phyloP scores from a whole-genome alignment of 2,329 filamentous ascomycete genomes.

The Scytalidium sp. region DNA sequence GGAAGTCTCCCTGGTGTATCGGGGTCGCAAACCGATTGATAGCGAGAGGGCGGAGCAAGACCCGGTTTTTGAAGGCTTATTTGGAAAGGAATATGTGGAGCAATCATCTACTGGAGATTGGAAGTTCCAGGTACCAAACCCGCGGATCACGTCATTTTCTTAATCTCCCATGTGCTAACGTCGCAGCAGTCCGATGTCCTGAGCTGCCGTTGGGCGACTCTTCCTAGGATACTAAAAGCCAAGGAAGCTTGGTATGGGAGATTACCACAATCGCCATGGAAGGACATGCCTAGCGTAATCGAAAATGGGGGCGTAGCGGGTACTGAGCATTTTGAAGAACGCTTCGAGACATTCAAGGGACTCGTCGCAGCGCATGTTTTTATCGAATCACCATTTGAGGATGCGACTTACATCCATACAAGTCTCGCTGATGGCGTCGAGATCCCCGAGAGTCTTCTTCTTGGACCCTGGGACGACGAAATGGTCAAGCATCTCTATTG shows the following conservation, averaged over 20 bases:
- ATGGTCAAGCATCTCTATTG: slow-evolving; percentile 23
- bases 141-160: not conserved
- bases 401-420: not conserved
- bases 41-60: not conserved
- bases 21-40: not conserved
- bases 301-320: not conserved
- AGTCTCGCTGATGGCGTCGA: slow-evolving; percentile 15
- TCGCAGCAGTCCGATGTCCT: slow-evolving; percentile 18
- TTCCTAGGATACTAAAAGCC: slow-evolving; percentile 18
- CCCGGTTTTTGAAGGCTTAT: not conserved
- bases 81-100: not conserved
- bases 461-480: slow-evolving; percentile 25
- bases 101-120: not conserved
- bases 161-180: slow-evolving; percentile 1
- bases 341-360: not conserved
- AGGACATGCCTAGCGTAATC: not conserved
- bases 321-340: not conserved
- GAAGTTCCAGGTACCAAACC: not conserved
- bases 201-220: slow-evolving; percentile 23
- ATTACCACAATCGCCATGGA: not conserved
- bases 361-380: not conserved
- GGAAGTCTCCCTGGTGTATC: slow-evolving; percentile 10
- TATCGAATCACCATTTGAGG: not conserved
- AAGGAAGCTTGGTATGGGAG: slow-evolving; percentile 17
- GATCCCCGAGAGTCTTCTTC: slow-evolving; percentile 26